These are phyloP conservation scores for Pleurotus cornucopiae DNA, from an alignment of 768 basidiomycete species.

Conservation along the genomic window DNA sequence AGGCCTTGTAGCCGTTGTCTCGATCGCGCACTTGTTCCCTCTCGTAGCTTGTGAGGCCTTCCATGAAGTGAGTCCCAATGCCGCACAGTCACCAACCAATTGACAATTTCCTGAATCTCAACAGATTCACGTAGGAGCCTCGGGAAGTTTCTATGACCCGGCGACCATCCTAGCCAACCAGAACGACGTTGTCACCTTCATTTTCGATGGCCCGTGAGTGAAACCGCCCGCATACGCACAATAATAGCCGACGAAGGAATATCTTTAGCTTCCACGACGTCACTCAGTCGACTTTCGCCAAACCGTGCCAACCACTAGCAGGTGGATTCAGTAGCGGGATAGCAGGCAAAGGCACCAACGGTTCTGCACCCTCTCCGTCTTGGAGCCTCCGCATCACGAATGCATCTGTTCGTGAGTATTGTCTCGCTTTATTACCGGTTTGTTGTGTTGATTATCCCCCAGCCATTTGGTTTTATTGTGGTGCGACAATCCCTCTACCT, in stretches of 20 bases:
- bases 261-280: slow-evolving; percentile 31
- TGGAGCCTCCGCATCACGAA: slow-evolving; percentile 35
- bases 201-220: slow-evolving; percentile 34
- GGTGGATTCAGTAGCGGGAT: slow-evolving; percentile 39
- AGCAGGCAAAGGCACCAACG: slow-evolving; percentile 18
- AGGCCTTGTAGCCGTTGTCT: too few relatives aligned
- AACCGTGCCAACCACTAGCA: slow-evolving; percentile 32
- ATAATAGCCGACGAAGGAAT: too few relatives aligned
- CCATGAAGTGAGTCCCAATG: too few relatives aligned
- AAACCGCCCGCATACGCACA: too few relatives aligned
- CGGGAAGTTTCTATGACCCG: slow-evolving; percentile 38
- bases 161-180: slow-evolving; percentile 21
- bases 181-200: slow-evolving; percentile 33
- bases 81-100: too few relatives aligned
- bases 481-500: slow-evolving; percentile 25
- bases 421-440: slow-evolving; percentile 11
- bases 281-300: slow-evolving; percentile 30
- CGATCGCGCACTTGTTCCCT: too few relatives aligned
- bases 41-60: too few relatives aligned
- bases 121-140: slow-evolving; percentile 34
- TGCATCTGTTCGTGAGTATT: slow-evolving; percentile 17
- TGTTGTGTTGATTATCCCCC: slow-evolving; percentile 12
- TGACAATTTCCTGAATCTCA: not conserved
- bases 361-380: slow-evolving; percentile 13
- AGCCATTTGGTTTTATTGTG: slow-evolving; percentile 19